Evolutionary conservation across 371 early-diverging fungal species (phyloP), one percentile per base, ranked within the genome.

Genomic region (Apophysomyces elegans): DNA sequence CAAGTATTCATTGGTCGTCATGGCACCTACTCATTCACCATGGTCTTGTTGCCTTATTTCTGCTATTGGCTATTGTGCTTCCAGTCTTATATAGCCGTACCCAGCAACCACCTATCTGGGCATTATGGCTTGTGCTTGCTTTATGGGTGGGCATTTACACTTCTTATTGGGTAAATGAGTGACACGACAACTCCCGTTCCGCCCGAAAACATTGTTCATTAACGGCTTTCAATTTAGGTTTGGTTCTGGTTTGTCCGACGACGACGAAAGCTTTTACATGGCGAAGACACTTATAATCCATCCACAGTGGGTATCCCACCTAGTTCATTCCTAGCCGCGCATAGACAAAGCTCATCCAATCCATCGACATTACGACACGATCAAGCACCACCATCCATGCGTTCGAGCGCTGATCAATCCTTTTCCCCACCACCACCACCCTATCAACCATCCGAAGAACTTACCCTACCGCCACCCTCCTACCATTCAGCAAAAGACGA

Each of bases 221-320:
- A 26, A 41, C 32, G 41, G 43, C 26, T 58, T 43, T 11, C 36
- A 13, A 16, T 39, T 21, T 65, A 59, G 65, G 37, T 65, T 13
- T 65, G 65, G 59, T 43, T 65, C 16, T 65, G 59, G 37, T 59
- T 50, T 50, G 32, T 21, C 1, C 21, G 21, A 21, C 54, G 54
- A 26, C 54, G 59, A 37, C 35, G 61, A 57, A 36, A 58, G 5
- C 37, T 41, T 26, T 37, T 14, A 4, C 58, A 43, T 18, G 18
- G 18, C 7, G 62, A 61, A 37, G 16, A 36, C 35, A 43, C 54
- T 8, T 50, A 60, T 39, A 66, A 66, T 36, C 54, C 68, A 36
- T 68, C 68, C 8, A 68, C 68, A n/a, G 59, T 67, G 37, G 68
- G 60, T 37, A 63, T 68, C 37, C 60, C 68, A 14, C 68, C 68